Evolutionary conservation across 2,329 filamentous ascomycete species (phyloP), one percentile per base, ranked within the genome.

Genomic region (Alternaria incomplexa): DNA sequence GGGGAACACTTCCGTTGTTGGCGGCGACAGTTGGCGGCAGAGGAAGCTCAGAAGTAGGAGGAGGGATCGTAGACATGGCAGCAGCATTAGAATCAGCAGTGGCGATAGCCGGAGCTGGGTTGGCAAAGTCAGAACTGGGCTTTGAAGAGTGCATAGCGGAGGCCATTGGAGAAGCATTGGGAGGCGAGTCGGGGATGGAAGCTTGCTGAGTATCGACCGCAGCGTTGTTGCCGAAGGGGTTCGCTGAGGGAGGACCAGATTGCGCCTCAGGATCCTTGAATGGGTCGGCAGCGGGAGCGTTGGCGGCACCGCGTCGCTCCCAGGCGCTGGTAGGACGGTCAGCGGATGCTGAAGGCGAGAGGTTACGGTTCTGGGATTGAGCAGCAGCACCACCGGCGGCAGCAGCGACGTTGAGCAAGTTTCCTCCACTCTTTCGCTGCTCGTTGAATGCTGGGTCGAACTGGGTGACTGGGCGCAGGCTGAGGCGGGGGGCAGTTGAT

Each of bases 391-490:
- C 77, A 40, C 70, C 72, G n/a, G 74, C 48, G 20, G 26, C 77
- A 30, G 71, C 73, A 26, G 73, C 75, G 48, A 76, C 72, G 47
- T 65, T 73, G 47, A 80, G 76, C 52, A 78, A 54, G 60, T 79
- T 77, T 62, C 73, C 79, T 61, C 73, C 75, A 62, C 73, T 80
- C 78, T 80, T 82, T 64, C 77, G 75, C 63, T 81, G 78, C 25
- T 78, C 79, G 63, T 77, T 83, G 65, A 92, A 86, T 73, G 88
- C 89, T 6, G 93, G 91, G 43, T 92, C 85, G 81, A 97, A 94
- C 73, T 96, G 89, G 44, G 93, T 95, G 52, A 96, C 87, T 3
- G 93, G 93, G 53, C 93, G 90, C 57, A 97, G 85, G 75, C 93
- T 96, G 64, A 97, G 86, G 65, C 90, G 90, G n/a, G 93, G 93